Evolutionary conservation across 768 basidiomycete species (phyloP).

Genomic region (Lentinula guzmanii): DNA sequence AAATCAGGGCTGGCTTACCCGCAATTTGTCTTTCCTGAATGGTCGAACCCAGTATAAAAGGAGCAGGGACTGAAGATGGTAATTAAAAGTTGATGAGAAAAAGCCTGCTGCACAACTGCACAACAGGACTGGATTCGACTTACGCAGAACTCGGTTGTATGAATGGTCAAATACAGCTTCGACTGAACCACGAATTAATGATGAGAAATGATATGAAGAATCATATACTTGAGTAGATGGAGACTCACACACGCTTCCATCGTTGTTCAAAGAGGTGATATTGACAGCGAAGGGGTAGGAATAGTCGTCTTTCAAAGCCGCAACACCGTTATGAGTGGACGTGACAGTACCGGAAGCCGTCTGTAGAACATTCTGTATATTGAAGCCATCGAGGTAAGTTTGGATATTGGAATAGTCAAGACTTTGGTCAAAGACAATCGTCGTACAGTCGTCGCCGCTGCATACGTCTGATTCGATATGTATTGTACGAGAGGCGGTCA

Average conservation of each 20-base stretch:
- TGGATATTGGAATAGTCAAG: slow-evolving; percentile 60
- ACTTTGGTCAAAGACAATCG: slow-evolving; percentile 58
- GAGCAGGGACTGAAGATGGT: slow-evolving; percentile 33
- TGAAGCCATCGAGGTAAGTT: slow-evolving; percentile 44
- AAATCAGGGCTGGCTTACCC: slow-evolving; percentile 27
- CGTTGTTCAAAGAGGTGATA: slow-evolving; percentile 28
- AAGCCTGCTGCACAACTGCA: not conserved
- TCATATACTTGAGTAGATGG: not conserved
- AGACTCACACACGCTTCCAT: slow-evolving; percentile 30
- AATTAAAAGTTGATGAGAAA: not conserved
- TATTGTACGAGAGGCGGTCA: slow-evolving; percentile 51
- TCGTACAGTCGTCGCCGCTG: slow-evolving; percentile 53
- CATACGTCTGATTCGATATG: slow-evolving; percentile 57
- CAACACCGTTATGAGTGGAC: slow-evolving; percentile 37
- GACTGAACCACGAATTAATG: slow-evolving; percentile 26
- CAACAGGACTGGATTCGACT: not conserved
- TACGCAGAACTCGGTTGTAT: slow-evolving; percentile 46
- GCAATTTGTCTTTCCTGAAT: slow-evolving; percentile 57
- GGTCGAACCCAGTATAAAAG: slow-evolving; percentile 51
- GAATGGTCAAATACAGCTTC: slow-evolving; percentile 58
- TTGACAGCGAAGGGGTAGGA: slow-evolving; percentile 42
- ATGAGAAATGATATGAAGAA: not conserved
- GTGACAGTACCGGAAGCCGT: slow-evolving; percentile 27
- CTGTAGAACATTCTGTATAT: slow-evolving; percentile 36
- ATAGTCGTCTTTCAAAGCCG: slow-evolving; percentile 33